These are phyloP conservation scores for Clonostachys sp. DNA, from an alignment of 2,329 filamentous ascomycete species.

Conservation along the genomic window DNA sequence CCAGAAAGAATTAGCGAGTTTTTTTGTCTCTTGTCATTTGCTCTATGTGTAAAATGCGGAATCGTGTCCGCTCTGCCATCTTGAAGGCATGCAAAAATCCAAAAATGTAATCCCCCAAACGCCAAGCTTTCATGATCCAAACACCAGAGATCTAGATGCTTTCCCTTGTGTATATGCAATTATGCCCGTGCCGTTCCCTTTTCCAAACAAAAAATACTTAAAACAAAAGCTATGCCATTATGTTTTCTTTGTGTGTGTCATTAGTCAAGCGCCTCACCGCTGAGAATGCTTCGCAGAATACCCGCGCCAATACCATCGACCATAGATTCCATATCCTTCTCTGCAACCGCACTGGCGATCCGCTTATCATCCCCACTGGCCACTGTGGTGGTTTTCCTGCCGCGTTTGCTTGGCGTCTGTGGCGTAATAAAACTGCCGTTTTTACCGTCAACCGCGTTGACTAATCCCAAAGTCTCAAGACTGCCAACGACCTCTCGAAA, in stretches of 20 bases:
- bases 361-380: constrained; percentile 65
- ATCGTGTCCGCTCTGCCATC: too few species aligned
- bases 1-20: too few species aligned
- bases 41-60: too few species aligned
- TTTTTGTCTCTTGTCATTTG: too few species aligned
- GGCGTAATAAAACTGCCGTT: constrained; percentile 60
- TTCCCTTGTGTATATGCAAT: too few species aligned
- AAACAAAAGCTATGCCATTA: neutral
- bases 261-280: constrained; percentile 54
- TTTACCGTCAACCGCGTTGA: constrained; percentile 67
- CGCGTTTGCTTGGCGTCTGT: constrained; percentile 68
- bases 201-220: neutral
- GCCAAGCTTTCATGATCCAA: too few species aligned
- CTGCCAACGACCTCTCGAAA: constrained; percentile 91
- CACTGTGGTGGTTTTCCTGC: constrained; percentile 48
- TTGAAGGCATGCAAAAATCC: too few species aligned
- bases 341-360: constrained; percentile 74
- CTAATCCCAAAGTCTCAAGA: constrained; percentile 80
- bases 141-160: too few species aligned
- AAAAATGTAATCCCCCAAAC: too few species aligned
- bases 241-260: neutral
- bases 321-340: constrained; percentile 71
- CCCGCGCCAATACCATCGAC: constrained; percentile 58
- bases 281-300: constrained; percentile 59
- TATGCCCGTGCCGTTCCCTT: too few species aligned